Evolutionary conservation across 768 basidiomycete species (phyloP), one percentile per base, ranked within the genome.

Genomic region (Amanita subjunquillea): DNA sequence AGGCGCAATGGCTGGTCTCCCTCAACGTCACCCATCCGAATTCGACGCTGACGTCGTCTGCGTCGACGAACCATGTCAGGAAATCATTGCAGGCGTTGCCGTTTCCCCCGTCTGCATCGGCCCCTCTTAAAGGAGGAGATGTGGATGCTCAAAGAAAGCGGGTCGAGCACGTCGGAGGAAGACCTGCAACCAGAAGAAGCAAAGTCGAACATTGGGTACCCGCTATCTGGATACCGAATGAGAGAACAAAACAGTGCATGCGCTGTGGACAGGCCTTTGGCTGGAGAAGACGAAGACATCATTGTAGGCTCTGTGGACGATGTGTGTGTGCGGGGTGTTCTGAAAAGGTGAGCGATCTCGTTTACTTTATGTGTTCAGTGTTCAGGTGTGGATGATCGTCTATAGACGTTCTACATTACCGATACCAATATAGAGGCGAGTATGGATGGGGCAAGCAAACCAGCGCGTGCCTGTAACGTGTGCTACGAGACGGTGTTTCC

Each of bases 221-320:
- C 4, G 87, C 93, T 0, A 79, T 95, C 23, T 96, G 93, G 93
- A 83, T 94, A 29, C 91, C 93, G 0, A 91, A 96, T 61, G 78
- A 80, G 54, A 87, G 78, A 64, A 84, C 88, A n/a, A 77, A 79
- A 50, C 72, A 75, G 20, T 96, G 93, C 63, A 92, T 91, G 91
- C 74, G 87, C 8, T 96, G 93, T 60, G 80, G 80, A 4, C 69
- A 77, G 39, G 62, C 75, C 42, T 94, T 93, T 65, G 84, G 86
- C 6, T 87, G 87, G 81, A 67, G 83, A 61, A 73, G 88, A 58
- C 69, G 91, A 58, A 72, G 90, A 54, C 91, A 94, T 63, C 91
- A 94, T 62, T 94, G 91, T 63, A 69, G 91, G 55, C 69, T 94
- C 4, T 94, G 91, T 64, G 91, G 91, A 0, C 66, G 83, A 44